These are phyloP conservation scores for Alternaria sp. DNA, from an alignment of 2,329 filamentous ascomycete species.

Conservation along the genomic window DNA sequence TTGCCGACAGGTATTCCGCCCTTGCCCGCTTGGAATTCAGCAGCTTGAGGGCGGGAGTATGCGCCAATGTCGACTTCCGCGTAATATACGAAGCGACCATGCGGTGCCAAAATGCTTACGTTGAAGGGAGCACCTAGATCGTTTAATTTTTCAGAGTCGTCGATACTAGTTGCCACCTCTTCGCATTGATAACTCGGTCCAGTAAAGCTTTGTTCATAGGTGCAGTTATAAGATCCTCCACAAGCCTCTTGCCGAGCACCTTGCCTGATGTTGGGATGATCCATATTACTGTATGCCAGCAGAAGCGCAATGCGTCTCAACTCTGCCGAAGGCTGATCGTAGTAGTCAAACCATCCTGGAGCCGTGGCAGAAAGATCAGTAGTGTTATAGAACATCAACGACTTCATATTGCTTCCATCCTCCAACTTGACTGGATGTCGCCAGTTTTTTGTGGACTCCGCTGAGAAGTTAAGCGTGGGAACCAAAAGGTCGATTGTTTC, in stretches of 20 bases:
- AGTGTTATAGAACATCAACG: conserved; percentile 48
- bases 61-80: conserved; percentile 42
- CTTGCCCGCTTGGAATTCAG: conserved; percentile 27
- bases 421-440: conserved; percentile 39
- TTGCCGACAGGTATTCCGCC: conserved; percentile 44
- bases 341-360: conserved; percentile 48
- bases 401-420: conserved; percentile 37
- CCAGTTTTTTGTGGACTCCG: conserved; percentile 46
- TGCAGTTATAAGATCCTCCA: conserved; percentile 49
- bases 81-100: conserved; percentile 41
- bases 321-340: conserved; percentile 47
- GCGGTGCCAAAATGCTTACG: conserved; percentile 40
- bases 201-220: conserved; percentile 41
- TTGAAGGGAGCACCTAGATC: conserved; percentile 46
- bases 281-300: conserved; percentile 42
- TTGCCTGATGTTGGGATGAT: conserved; percentile 34
- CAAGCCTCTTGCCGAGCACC: conserved; percentile 50
- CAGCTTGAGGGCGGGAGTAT: conserved; percentile 40
- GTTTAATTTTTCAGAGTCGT: conserved; percentile 30
- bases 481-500: conserved; percentile 29
- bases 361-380: conserved; percentile 33
- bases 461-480: conserved; percentile 41
- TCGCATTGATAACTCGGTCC: conserved; percentile 48
- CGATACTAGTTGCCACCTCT: conserved; percentile 34
- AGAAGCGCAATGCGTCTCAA: conserved; percentile 42